Evolutionary conservation across 129 eudicot species (phyloP).

Genomic region (carrot (Daucus carota)): DNA sequence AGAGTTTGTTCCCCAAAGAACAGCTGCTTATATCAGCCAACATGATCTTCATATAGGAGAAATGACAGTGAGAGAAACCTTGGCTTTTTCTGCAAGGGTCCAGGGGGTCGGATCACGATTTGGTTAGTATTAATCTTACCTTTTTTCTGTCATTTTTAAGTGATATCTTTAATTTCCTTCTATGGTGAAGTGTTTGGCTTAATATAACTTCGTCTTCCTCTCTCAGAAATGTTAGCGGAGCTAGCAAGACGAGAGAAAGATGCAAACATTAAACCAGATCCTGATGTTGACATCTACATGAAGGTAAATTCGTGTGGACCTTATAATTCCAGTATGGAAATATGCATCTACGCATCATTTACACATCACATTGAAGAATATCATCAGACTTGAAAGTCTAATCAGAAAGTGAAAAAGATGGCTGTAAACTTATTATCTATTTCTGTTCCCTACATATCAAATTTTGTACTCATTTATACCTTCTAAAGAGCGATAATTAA

Average conservation of each 20-base stretch:
- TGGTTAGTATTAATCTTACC: slow-evolving; percentile 33
- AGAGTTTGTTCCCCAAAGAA: slow-evolving; percentile 79
- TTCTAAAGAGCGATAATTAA: background rate
- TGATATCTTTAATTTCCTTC: background rate
- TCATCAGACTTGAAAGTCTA: background rate
- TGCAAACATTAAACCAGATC: slow-evolving; percentile 80
- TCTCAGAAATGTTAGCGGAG: slow-evolving; percentile 79
- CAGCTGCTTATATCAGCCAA: slow-evolving; percentile 86
- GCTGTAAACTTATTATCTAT: background rate
- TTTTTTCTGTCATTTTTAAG: background rate
- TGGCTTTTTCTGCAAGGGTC: slow-evolving; percentile 77
- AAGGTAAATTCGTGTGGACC: slow-evolving; percentile 33
- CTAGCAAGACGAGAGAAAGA: slow-evolving; percentile 78
- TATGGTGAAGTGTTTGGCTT: background rate
- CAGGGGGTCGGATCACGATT: slow-evolving; percentile 82
- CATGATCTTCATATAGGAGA: slow-evolving; percentile 82
- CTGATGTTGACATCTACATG: slow-evolving; percentile 83
- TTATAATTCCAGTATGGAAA: background rate
- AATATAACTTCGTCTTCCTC: background rate
- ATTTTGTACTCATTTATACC: background rate
- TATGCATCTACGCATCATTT: background rate
- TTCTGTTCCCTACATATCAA: background rate
- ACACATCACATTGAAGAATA: background rate
- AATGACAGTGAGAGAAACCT: slow-evolving; percentile 90
- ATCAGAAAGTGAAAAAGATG: background rate